Evolutionary conservation across 2,329 filamentous ascomycete species (phyloP).

Genomic region (Neospermospora avenae): DNA sequence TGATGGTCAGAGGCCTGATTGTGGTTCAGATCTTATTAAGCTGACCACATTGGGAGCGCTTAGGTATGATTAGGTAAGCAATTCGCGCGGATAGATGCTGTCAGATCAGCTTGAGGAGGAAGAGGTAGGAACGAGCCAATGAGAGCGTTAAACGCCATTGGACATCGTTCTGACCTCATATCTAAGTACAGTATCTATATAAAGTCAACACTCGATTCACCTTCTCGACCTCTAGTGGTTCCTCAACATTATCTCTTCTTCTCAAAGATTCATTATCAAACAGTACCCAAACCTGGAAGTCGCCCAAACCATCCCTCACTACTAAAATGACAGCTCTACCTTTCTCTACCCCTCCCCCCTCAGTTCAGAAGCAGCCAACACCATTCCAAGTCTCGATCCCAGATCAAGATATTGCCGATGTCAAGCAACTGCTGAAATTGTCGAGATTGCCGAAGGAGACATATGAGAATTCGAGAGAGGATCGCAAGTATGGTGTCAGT

Average conservation of each 20-base stretch:
- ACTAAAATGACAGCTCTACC: neutral
- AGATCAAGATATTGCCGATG: neutral
- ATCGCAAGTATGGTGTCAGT: conserved; percentile 14
- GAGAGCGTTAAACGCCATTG: too few species aligned
- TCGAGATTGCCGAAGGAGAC: conserved; percentile 15
- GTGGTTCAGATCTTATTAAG: too few species aligned
- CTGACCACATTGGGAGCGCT: too few species aligned
- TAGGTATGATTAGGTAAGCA: too few species aligned
- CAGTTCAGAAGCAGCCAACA: neutral
- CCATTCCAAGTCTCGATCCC: conserved; percentile 2
- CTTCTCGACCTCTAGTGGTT: too few species aligned
- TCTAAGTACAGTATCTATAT: too few species aligned
- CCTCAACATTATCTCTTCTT: neutral
- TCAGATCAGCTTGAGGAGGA: too few species aligned
- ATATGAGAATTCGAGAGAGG: conserved; percentile 16
- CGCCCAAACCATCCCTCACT: neutral
- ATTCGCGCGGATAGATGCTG: too few species aligned
- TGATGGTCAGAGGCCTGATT: too few species aligned
- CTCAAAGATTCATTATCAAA: neutral
- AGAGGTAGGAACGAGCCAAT: too few species aligned
- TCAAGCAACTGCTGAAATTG: conserved; percentile 8
- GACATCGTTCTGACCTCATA: too few species aligned
- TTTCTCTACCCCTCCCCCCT: neutral
- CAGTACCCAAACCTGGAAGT: neutral
- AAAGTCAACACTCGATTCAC: neutral